phyloP scores from a whole-genome alignment of 805 yeast species.

The Yamadazyma insecticola region DNA sequence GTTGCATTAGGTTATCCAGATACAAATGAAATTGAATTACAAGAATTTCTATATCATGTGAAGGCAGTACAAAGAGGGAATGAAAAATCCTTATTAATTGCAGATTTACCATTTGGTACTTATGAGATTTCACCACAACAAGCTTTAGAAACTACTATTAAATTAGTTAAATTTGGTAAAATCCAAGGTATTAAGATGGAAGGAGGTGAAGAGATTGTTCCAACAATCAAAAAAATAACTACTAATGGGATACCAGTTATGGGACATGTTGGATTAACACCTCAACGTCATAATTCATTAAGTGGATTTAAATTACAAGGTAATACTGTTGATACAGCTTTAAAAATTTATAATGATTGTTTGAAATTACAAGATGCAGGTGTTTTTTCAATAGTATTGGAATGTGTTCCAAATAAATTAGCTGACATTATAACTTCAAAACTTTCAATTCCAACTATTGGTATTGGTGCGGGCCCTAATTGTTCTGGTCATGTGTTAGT shows the following conservation, averaged over 20 bases:
- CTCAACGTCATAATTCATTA: conserved; percentile 71
- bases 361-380: conserved; percentile 69
- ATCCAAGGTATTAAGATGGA: conserved; percentile 79
- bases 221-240: conserved; percentile 53
- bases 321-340: conserved; percentile 47
- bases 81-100: conserved; percentile 60
- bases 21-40: conserved; percentile 71
- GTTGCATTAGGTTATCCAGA: conserved; percentile 77
- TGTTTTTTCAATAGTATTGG: conserved; percentile 68
- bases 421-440: conserved; percentile 60
- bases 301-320: conserved; percentile 94
- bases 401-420: conserved; percentile 77
- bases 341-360: conserved; percentile 62
- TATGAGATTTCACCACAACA: conserved; percentile 62
- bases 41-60: conserved; percentile 75
- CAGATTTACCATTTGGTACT: conserved; percentile 87
- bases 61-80: conserved; percentile 74
- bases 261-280: conserved; percentile 91
- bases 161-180: conserved; percentile 52
- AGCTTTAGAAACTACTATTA: conserved; percentile 57
- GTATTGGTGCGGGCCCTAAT: conserved; percentile 88
- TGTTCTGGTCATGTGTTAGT: conserved; percentile 91
- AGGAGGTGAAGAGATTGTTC: conserved; percentile 60
- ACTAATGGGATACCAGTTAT: conserved; percentile 79
- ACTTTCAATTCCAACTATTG: conserved; percentile 76